These are phyloP conservation scores for Trapa incisa DNA, from an alignment of 345 rosid genomes.

Conservation along the genomic window DNA sequence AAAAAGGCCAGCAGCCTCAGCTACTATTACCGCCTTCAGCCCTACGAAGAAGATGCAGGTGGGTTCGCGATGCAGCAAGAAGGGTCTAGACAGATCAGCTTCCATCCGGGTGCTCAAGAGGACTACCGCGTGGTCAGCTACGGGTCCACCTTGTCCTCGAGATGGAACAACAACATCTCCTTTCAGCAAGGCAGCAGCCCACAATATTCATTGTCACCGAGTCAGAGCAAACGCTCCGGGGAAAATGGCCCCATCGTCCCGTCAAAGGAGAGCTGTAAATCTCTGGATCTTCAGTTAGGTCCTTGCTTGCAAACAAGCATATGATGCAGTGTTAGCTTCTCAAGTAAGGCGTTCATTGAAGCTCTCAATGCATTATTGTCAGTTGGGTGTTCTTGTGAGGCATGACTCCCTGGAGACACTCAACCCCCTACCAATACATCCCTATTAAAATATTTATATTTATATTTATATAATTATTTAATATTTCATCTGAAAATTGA, in stretches of 20 bases:
- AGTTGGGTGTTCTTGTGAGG: no score
- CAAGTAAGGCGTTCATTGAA: neutral
- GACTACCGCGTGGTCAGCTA: neutral
- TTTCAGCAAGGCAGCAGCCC: neutral
- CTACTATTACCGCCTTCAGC: conserved; percentile 46
- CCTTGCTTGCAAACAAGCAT: conserved; percentile 31
- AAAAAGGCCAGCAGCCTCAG: conserved; percentile 62
- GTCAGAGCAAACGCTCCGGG: neutral
- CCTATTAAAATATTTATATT: no score
- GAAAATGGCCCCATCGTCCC: conserved; percentile 12
- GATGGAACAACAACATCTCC: neutral
- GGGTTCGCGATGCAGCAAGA: neutral
- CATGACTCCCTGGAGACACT: no score
- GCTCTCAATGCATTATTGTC: neutral
- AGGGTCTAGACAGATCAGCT: conserved; percentile 39
- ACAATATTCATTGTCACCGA: neutral
- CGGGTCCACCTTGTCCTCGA: neutral
- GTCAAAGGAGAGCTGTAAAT: conserved; percentile 14
- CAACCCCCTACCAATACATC: no score
- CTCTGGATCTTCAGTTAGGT: conserved; percentile 69
- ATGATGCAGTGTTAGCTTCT: neutral
- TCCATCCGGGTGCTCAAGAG: conserved; percentile 14
- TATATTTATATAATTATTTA: no score
- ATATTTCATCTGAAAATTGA: no score
- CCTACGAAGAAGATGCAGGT: neutral